These are phyloP conservation scores for Gnetum montanum DNA, from an alignment of 75 land plant genomes.

Conservation along the genomic window DNA sequence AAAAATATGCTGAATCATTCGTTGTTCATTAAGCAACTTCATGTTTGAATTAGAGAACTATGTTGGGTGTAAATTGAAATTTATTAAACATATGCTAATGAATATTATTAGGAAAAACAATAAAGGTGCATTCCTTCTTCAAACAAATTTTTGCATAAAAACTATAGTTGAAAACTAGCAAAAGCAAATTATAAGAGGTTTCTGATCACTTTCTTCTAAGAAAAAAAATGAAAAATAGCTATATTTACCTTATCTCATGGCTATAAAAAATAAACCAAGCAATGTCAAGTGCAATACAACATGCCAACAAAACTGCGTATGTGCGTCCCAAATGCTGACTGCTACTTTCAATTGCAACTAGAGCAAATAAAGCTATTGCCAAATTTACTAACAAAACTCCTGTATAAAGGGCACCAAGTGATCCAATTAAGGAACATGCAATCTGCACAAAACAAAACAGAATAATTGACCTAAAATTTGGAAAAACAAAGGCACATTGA, in stretches of 20 bases:
- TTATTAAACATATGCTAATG: too few relatives aligned
- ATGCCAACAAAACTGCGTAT: constrained; percentile 60
- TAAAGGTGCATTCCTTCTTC: too few relatives aligned
- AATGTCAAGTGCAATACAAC: constrained; percentile 54
- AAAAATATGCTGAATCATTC: too few relatives aligned
- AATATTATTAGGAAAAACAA: too few relatives aligned
- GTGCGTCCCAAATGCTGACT: constrained; percentile 75
- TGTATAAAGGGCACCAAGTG: constrained; percentile 67
- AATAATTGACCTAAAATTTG: background rate
- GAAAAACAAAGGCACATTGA: background rate
- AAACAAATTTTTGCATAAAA: too few relatives aligned
- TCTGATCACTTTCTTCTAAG: too few relatives aligned
- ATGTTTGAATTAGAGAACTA: too few relatives aligned
- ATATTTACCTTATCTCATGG: constrained; percentile 54
- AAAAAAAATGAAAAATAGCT: too few relatives aligned
- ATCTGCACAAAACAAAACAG: constrained; percentile 33
- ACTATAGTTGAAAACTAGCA: too few relatives aligned
- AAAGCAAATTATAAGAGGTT: too few relatives aligned
- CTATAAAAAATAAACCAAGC: constrained; percentile 73
- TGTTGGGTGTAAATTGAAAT: too few relatives aligned
- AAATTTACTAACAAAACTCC: constrained; percentile 72
- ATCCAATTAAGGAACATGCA: constrained; percentile 71
- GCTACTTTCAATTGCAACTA: constrained; percentile 84
- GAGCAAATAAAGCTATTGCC: constrained; percentile 67
- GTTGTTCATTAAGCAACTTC: too few relatives aligned